Evolutionary conservation across 164 flowering plant genomes (phyloP).

Genomic region (Vitis vinifera): ASM3070453v1 NC_081813.1:2774001-2774500

Average conservation of each 20-base stretch:
- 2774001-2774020: constrained; percentile 4
- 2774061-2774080: neutral
- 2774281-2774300: constrained; percentile 24
- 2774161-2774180: constrained; percentile 9
- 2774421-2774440: constrained; percentile 56
- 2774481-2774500: constrained; percentile 39
- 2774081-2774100: neutral
- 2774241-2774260: constrained; percentile 39
- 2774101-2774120: neutral
- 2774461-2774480: constrained; percentile 11
- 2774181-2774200: constrained; percentile 17
- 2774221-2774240: constrained; percentile 29
- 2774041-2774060: constrained; percentile 30
- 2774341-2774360: constrained; percentile 7
- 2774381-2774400: neutral
- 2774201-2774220: constrained; percentile 3
- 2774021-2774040: constrained; percentile 32
- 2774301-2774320: constrained; percentile 6
- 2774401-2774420: constrained; percentile 21
- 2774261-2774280: constrained; percentile 26
- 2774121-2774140: neutral
- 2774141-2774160: constrained; percentile 31
- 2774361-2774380: neutral
- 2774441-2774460: constrained; percentile 30
- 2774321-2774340: constrained; percentile 10